phyloP scores from a whole-genome alignment of 345 rosid species.

The Dovyalis caffra region DNA sequence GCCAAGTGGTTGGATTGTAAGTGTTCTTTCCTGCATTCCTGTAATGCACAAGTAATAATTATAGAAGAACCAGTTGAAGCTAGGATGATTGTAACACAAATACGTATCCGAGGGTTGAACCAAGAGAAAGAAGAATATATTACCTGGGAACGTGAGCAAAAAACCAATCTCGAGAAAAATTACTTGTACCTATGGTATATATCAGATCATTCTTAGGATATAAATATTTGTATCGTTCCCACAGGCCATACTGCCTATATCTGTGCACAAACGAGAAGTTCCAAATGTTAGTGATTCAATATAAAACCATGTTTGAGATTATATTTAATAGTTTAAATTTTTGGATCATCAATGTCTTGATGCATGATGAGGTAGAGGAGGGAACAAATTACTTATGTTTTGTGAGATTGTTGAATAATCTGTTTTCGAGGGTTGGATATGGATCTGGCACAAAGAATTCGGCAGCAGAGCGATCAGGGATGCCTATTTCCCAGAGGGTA shows the following conservation, averaged over 20 bases:
- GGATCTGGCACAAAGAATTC: slow-evolving; percentile 75
- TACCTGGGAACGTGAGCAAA: slow-evolving; percentile 79
- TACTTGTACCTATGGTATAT: slow-evolving; percentile 11
- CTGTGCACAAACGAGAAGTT: slow-evolving; percentile 9
- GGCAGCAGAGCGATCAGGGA: slow-evolving; percentile 71
- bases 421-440: slow-evolving; percentile 49
- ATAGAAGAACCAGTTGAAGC: neutral
- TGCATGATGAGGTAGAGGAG: neutral
- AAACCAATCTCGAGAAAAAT: slow-evolving; percentile 51
- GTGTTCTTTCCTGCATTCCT: slow-evolving; percentile 42
- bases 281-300: neutral
- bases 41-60: neutral
- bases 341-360: no score
- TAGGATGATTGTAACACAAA: neutral
- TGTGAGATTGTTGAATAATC: slow-evolving; percentile 16
- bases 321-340: no score
- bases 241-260: slow-evolving; percentile 28
- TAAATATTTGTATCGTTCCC: slow-evolving; percentile 22
- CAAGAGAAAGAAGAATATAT: no score
- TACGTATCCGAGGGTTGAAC: no score
- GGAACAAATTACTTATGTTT: slow-evolving; percentile 30
- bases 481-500: slow-evolving; percentile 82
- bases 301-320: neutral
- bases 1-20: slow-evolving; percentile 61
- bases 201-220: slow-evolving; percentile 18